Base-by-base conservation (phyloP, 208 protist species). In the Naegleria gruberi region DNA sequence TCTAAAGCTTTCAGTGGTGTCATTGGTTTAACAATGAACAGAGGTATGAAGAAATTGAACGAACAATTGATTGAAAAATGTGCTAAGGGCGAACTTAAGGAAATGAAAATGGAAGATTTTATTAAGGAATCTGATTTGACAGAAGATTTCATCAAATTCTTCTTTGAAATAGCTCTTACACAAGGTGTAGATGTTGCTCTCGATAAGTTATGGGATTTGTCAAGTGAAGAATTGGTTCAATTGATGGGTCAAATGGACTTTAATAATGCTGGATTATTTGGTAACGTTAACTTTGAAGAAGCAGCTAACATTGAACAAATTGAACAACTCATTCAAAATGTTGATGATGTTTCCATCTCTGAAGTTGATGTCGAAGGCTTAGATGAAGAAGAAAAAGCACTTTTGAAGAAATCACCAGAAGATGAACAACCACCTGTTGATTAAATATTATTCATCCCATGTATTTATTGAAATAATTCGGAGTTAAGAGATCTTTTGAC, bases 1-100 rank as follows among this genome's bases (percentile, higher is more conserved):
- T 65, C 44, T 8, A 88, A 65, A 41, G 84, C 84, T 19, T 88
- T 88, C 30, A 44, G 37, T 88, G 84, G 84, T 65, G 43, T 88
- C 7, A 88, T 88, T 88, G 84, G 84, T 42, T 41, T 65, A 2
- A 88, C 45, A 7, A 88, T 88, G 84, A 88, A 65, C 30, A n/a
- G 84, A 65, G 84, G 84, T n/a, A 88, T 88, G 84, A 88, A 88
- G 42, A 88, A 43, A 65, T 26, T 88, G 5, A 88, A 88, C 8
- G 26, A 88, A 88, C 45, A 55, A 65, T 65, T 88, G n/a, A 88
- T 88, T 65, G 84, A 65, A 26, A 65, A 88, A 10, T 40, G n/a
- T 65, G 19, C 84, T n/a, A 88, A 51, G 30, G 84, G 45, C 23
- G n/a, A 55, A 42, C 12, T 88, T 5, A 30, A 88, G 65, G 45